These are phyloP conservation scores for Fusarium falciforme DNA, from an alignment of 2,329 filamentous ascomycete species.

Conservation along the genomic window DNA sequence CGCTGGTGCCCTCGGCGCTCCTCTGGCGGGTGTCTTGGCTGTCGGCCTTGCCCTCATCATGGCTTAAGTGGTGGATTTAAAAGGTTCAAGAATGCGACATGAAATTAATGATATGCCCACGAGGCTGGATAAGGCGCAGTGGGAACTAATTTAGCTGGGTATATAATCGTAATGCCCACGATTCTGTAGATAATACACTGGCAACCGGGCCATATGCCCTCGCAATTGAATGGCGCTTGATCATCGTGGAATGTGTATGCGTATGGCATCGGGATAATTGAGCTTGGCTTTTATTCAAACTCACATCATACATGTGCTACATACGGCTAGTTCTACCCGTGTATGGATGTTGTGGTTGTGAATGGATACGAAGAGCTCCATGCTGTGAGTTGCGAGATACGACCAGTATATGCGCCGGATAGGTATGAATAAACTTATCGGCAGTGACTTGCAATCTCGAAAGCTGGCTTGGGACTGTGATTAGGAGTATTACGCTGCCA, in stretches of 20 bases:
- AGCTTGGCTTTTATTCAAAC: too few species aligned
- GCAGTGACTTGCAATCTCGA: background rate
- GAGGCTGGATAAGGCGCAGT: background rate
- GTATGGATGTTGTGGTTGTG: background rate
- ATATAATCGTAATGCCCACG: slow-evolving; percentile 7
- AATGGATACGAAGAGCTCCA: background rate
- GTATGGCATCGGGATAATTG: background rate
- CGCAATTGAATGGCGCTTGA: background rate
- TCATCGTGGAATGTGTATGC: background rate
- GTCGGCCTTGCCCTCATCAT: slow-evolving; percentile 34
- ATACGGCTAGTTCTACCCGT: background rate
- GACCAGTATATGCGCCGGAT: too few species aligned
- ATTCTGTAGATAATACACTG: slow-evolving; percentile 5
- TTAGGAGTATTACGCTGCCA: background rate
- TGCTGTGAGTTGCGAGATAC: background rate
- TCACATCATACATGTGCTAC: background rate
- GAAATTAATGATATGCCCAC: slow-evolving; percentile 23
- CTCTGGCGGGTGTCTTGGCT: slow-evolving; percentile 31
- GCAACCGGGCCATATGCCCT: background rate
- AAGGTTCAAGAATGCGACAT: slow-evolving; percentile 22
- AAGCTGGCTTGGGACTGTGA: background rate
- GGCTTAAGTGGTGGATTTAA: slow-evolving; percentile 9
- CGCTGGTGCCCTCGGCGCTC: slow-evolving; percentile 25
- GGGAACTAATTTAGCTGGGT: slow-evolving; percentile 8
- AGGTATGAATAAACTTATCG: background rate